A percentile compares a stretch with the other conserved stretches of the same genome.
Evolutionary conservation across 2,329 filamentous ascomycete genomes (phyloP).

Genomic region (Aspergillus uvarum): DNA sequence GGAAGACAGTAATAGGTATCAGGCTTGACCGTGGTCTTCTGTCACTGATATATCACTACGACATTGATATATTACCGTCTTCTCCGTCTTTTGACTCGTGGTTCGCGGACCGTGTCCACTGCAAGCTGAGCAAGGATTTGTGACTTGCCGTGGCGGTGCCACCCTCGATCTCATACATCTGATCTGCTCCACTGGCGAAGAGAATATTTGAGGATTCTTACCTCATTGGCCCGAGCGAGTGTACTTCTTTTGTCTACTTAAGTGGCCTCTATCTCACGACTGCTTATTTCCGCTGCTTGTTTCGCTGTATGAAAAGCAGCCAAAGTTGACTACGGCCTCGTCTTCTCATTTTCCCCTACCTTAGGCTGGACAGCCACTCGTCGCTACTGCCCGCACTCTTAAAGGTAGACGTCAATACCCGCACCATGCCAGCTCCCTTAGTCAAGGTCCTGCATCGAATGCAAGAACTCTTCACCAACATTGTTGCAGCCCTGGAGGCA

Average conservation of each 20-base stretch:
- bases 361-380: neutral
- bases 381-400: neutral
- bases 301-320: conserved; percentile 15
- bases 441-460: conserved; percentile 42
- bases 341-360: conserved; percentile 6
- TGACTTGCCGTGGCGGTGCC: conserved; percentile 16
- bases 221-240: neutral
- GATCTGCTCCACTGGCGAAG: conserved; percentile 18
- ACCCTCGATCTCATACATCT: conserved; percentile 24
- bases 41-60: neutral
- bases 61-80: neutral
- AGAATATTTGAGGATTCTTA: neutral
- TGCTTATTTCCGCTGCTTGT: conserved; percentile 10
- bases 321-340: conserved; percentile 9
- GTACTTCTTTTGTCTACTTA: conserved; percentile 1
- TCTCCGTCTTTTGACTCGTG: conserved; percentile 8
- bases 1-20: neutral
- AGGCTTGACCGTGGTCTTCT: neutral
- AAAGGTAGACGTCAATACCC: neutral
- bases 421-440: conserved; percentile 37
- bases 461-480: conserved; percentile 43
- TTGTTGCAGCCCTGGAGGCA: conserved; percentile 41
- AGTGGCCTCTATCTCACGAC: conserved; percentile 11
- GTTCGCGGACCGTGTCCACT: conserved; percentile 16
- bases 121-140: conserved; percentile 12